Evolutionary conservation across 2,329 filamentous ascomycete genomes (phyloP).

Genomic region (Ustilaginoidea virens): DNA sequence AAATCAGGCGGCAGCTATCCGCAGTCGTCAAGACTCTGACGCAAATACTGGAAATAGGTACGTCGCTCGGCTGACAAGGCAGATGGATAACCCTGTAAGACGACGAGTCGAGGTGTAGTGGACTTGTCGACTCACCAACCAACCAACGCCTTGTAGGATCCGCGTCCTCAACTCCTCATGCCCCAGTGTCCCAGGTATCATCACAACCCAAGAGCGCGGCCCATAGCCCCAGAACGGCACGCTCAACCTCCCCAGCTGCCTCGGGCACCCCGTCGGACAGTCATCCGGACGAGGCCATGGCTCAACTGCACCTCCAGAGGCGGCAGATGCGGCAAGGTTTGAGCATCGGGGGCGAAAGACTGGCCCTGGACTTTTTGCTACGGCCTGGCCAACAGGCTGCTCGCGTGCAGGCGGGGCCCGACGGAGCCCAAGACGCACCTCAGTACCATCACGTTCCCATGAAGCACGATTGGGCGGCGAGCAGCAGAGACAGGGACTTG

Average conservation of each 20-base stretch:
- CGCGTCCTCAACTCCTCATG: too few species aligned
- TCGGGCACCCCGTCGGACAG: slow-evolving; percentile 1
- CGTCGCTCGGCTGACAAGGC: slow-evolving; percentile 4
- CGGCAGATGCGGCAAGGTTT: slow-evolving; percentile 37
- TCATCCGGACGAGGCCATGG: slow-evolving; percentile 4
- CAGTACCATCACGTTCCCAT: slow-evolving; percentile 30
- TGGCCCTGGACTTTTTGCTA: slow-evolving; percentile 61
- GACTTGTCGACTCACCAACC: too few species aligned
- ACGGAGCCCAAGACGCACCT: slow-evolving; percentile 30
- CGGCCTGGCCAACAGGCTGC: slow-evolving; percentile 26
- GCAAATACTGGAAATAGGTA: slow-evolving; percentile 30
- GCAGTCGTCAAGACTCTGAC: slow-evolving; percentile 49
- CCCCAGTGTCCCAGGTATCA: too few species aligned
- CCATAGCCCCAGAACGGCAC: background rate
- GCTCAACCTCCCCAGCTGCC: background rate
- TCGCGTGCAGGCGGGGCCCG: slow-evolving; percentile 33
- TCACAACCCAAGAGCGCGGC: too few species aligned
- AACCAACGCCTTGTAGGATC: too few species aligned
- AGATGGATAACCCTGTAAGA: background rate
- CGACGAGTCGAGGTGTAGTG: too few species aligned
- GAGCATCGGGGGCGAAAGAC: slow-evolving; percentile 47
- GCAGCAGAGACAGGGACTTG: slow-evolving; percentile 3
- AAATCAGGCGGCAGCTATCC: slow-evolving; percentile 55
- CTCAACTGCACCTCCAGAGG: slow-evolving; percentile 29
- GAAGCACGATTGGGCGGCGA: slow-evolving; percentile 32